Evolutionary conservation across 495 filamentous ascomycete species (phyloP), one percentile per base, ranked within the genome.

Genomic region (Aspergillus asperescens): DNA sequence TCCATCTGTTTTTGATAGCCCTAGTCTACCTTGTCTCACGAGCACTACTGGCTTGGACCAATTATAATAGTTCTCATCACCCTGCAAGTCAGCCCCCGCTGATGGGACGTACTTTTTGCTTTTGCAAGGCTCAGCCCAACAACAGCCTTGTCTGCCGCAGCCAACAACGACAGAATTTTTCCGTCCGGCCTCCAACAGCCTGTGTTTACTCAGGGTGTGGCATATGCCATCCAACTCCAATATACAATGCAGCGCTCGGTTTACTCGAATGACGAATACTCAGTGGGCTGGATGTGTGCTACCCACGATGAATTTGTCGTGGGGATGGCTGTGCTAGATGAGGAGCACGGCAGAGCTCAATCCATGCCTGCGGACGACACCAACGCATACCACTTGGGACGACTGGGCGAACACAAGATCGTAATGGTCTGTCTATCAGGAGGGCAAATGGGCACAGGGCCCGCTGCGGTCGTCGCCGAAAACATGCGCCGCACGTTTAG

Each of bases 261-360:
- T 25, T 25, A 35, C 34, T 22, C 45, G 15, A 48, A 37, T 19
- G 43, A 54, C 7, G 60, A 67, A 25, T 72, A 71, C 38, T 57
- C 59, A 5, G 53, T 72, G 24, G 68, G 44, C 39, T 73, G 68
- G 68, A 54, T 73, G 22, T 70, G 62, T 42, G 62, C 69, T 0
- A 32, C 69, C 4, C 31, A 61, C 1, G 16, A 66, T 18, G 69
- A 73, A 29, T 31, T 62, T 22, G 50, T 57, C 7, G 69, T 61
- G 8, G 66, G 60, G 8, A 54, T 57, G 35, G 57, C 46, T 13
- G 59, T 65, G 62, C 50, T 73, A 5, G 66, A 73, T 48, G 43
- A 62, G 29, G 44, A 39, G 15, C 64, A 72, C 54, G 39, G 48
- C 10, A 29, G 29, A 18, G 15, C 48, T 64, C 25, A 52, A 50